Base-by-base conservation (phyloP, 495 filamentous ascomycete species). In the Penicillium paxilli region DNA sequence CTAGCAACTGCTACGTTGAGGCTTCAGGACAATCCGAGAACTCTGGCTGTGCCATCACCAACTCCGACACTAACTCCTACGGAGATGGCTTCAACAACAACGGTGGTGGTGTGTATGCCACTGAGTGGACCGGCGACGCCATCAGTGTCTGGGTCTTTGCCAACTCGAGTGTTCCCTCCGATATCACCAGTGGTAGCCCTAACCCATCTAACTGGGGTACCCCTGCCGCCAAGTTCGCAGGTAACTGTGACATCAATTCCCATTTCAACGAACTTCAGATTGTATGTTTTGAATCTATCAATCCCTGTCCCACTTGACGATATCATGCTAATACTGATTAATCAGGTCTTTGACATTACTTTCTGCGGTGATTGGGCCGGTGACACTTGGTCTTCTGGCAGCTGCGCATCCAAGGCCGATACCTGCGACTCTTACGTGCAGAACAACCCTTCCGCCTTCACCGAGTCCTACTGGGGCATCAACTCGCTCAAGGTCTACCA, bases 321-420 rank as follows among this genome's bases (percentile, higher is more conserved):
- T 12, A 0, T 19, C 19, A 20, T 14, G 0, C 47, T 47, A 28
- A 58, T 42, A 49, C n/a, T 5, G 24, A 14, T 30, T 14, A 19
- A 35, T 14, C 35, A 75, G 72, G 60, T 89, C 54, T 82, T 86
- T 38, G 84, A 89, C 56, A 85, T 83, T 32, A 82, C 86, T 53
- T 80, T 91, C 55, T 90, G 86, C 61, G 87, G 88, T 3, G 75
- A 82, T 50, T 85, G 83, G 77, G 85, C 85, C 6, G 80, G 82
- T 28, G 55, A 54, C 1, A 72, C 77, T 53, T 81, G 73, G 74
- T 47, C 52, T 12, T 56, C 54, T 16, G 23, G 53, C 6, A 54
- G 55, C 38, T 71, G 68, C 41, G 53, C 72, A 54, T 62, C 71
- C 44, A 55, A 67, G 11, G 71, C 80, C 0, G 71, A 70, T 30